phyloP scores from a whole-genome alignment of 768 basidiomycete species.

The Lactarius quietus region DNA sequence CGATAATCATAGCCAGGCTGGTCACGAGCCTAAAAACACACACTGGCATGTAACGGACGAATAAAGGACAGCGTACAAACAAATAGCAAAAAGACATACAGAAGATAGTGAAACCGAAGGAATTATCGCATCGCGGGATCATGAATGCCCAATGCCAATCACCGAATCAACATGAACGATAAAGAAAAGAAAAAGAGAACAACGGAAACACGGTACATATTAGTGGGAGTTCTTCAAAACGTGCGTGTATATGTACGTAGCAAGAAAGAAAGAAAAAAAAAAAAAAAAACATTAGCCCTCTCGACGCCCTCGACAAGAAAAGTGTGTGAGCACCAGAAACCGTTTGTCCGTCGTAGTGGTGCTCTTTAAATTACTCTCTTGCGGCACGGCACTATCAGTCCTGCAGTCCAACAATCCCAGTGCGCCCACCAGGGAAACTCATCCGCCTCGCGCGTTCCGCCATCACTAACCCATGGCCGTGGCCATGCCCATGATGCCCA shows the following conservation, averaged over 20 bases:
- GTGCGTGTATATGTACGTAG: background rate
- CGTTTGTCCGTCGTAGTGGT: background rate
- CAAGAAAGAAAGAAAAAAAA: constrained; percentile 1
- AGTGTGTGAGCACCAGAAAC: background rate
- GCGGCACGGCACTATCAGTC: background rate
- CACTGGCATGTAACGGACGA: background rate
- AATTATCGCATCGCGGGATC: background rate
- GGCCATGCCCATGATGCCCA: background rate
- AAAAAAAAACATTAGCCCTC: background rate
- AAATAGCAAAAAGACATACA: background rate
- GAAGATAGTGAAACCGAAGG: background rate
- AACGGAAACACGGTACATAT: background rate
- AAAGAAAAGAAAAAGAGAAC: background rate
- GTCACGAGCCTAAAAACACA: too few relatives aligned
- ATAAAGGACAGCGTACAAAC: background rate
- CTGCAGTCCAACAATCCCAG: constrained; percentile 9
- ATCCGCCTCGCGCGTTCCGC: constrained; percentile 25
- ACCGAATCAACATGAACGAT: background rate
- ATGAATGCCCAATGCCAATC: background rate
- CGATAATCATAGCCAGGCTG: too few relatives aligned
- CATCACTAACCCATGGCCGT: background rate
- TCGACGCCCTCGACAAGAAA: constrained; percentile 11
- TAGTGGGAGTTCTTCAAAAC: background rate
- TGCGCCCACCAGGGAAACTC: constrained; percentile 24
- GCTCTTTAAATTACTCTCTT: background rate